Evolutionary conservation across 2,329 filamentous ascomycete species (phyloP), one percentile per base, ranked within the genome.

Genomic region (Beauveria caledonica): DNA sequence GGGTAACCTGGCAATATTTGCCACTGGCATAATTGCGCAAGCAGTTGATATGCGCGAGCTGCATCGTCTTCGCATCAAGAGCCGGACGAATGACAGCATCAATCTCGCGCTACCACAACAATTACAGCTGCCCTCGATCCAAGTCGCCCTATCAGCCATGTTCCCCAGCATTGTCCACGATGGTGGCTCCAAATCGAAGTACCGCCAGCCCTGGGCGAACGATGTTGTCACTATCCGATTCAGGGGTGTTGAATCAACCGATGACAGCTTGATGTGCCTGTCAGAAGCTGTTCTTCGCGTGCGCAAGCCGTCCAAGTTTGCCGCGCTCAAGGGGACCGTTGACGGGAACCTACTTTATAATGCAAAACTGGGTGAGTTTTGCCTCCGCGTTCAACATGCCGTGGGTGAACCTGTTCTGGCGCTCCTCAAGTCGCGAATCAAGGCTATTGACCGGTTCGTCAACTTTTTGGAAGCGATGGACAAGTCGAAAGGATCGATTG

Each of bases 401-500:
- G 80, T 87, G 50, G 86, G 86, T 21, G 74, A 77, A 49, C 77
- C 85, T 1, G 78, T 87, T 15, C 71, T 90, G 4, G 77, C 80
- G 4, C 74, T 78, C n/a, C 77, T 92, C 21, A 76, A 78, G 63
- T 76, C 80, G 55, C 80, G 86, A 29, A 76, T 92, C 50, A 80
- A 84, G 65, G 82, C 85, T 13, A 82, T 94, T 61, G 84, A 89
- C 67, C 83, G 87, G 21, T 78, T 94, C 29, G 85, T 90, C 44
- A 81, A 82, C 48, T 90, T 89, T 67, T 77, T 91, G 27, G 81
- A 85, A 49, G 84, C 86, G 1, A 81, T 92, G 63, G 77, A 84
- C 59, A 76, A 78, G 63, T 77, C 82, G 64, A 76, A 77, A 51
- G 78, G 77, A 17, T 77, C 80, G 56, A 80, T 89, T 40, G 75